Evolutionary conservation across 129 eudicot species (phyloP), one percentile per base, ranked within the genome.

Genomic region (Glebionis coronaria): DNA sequence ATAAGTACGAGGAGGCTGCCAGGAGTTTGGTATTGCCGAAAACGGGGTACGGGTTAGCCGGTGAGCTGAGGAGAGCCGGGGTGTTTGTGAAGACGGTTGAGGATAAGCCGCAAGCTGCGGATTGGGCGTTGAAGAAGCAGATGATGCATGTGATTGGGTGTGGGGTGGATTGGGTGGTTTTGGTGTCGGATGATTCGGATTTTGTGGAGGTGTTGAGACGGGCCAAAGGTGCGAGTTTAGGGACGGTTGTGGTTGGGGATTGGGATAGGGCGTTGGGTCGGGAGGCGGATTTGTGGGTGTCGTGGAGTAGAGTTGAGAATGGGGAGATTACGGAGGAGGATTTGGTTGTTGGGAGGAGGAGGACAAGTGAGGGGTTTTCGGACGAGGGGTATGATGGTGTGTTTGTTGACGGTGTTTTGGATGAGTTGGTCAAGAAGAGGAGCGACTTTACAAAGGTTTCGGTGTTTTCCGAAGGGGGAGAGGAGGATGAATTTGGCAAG

Each of bases 31-130:
- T 93, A 44, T 77, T 76, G 0, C 99, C 96, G 0, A 93, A 82
- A 78, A 79, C 74, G 0, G 99, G 99, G 63, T 93, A 88, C 38
- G 95, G 97, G n/a, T 63, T 93, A 63, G 97, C 90, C 0, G 73
- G 71, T 0, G 97, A 93, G 82, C 69, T 93, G 68, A 79, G 85
- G 74, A 61, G 97, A 9, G 99, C 99, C 0, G 97, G 97, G 73
- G 90, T 93, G 52, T 86, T 40, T 60, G 99, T 93, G 15, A 93
- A 82, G 83, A 93, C 92, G 21, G 99, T 89, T 71, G 90, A 81
- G 80, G 99, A 93, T 83, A 93, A 93, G 74, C 99, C 99, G 0
- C 99, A 93, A 64, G 92, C 99, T 9, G 99, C 97, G 3, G 97
- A 93, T 79, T 88, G 95, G 99, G 99, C 99, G 0, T 78, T 93